Evolutionary conservation across 495 filamentous ascomycete species (phyloP).

Genomic region (Penicilliopsis zonata): DNA sequence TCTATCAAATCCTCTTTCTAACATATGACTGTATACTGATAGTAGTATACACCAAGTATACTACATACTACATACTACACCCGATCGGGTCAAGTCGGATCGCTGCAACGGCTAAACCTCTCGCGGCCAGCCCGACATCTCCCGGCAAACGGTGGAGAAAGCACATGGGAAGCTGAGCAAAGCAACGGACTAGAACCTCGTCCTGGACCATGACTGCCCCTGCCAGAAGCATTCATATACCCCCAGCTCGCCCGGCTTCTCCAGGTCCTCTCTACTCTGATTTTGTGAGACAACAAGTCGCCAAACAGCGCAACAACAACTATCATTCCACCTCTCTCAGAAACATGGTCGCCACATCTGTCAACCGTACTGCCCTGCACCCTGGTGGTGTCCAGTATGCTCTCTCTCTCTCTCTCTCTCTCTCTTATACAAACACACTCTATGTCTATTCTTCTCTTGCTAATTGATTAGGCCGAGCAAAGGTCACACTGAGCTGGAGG

Average conservation of each 20-base stretch:
- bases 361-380: conserved; percentile 84
- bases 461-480: conserved; percentile 49
- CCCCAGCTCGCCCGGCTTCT: conserved; percentile 27
- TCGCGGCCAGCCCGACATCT: conserved; percentile 38
- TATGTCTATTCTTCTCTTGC: background rate
- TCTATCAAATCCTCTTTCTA: too few relatives aligned
- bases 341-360: conserved; percentile 61
- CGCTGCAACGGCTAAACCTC: too few relatives aligned
- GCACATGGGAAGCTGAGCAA: conserved; percentile 13
- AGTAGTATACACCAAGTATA: too few relatives aligned
- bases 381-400: conserved; percentile 84
- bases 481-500: conserved; percentile 92
- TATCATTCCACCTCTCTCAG: conserved; percentile 48
- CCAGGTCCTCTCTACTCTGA: conserved; percentile 41
- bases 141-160: conserved; percentile 35
- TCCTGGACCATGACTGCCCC: conserved; percentile 22
- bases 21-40: too few relatives aligned
- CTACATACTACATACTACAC: too few relatives aligned
- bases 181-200: conserved; percentile 15
- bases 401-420: conserved; percentile 3
- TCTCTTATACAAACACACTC: background rate
- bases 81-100: too few relatives aligned
- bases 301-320: conserved; percentile 50
- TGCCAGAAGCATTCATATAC: conserved; percentile 35
- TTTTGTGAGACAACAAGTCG: conserved; percentile 46